Conservation (phyloP, 257 asterid genomes). For the Plantago elongata region DNA sequence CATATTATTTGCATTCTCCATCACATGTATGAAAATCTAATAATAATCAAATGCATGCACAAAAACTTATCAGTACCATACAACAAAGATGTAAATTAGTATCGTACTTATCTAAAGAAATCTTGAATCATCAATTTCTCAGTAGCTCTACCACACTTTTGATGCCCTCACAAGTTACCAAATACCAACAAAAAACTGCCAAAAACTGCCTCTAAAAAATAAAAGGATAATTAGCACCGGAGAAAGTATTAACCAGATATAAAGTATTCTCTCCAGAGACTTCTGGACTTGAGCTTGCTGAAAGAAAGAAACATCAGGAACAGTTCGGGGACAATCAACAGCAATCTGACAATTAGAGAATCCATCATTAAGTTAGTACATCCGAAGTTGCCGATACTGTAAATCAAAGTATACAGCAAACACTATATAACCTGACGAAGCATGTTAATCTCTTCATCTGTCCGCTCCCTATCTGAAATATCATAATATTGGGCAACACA, state of each 20-base stretch:
- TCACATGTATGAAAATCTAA: background rate
- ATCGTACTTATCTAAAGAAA: too few species aligned
- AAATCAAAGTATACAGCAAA: conserved; percentile 15
- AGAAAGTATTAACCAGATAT: conserved; percentile 54
- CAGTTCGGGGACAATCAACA: conserved; percentile 98
- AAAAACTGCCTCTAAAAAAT: too few species aligned
- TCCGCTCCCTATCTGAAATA: conserved; percentile 75
- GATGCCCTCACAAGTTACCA: too few species aligned
- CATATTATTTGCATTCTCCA: background rate
- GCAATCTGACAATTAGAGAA: conserved; percentile 51
- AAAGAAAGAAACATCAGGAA: conserved; percentile 87
- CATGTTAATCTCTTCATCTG: conserved; percentile 95
- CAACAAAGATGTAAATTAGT: too few species aligned
- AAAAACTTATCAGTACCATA: too few species aligned
- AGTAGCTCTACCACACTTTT: too few species aligned
- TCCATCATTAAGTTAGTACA: conserved; percentile 16
- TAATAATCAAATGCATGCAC: background rate
- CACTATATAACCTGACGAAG: conserved; percentile 72
- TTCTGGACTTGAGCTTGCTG: conserved; percentile 85
- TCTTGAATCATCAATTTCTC: too few species aligned
- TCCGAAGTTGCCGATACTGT: conserved; percentile 10
- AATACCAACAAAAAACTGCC: too few species aligned
- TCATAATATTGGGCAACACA: conserved; percentile 88
- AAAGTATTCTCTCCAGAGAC: conserved; percentile 90
- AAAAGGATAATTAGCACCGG: background rate